Evolutionary conservation across 2,329 filamentous ascomycete genomes (phyloP).

Genomic region (Eurotiales sp.): DNA sequence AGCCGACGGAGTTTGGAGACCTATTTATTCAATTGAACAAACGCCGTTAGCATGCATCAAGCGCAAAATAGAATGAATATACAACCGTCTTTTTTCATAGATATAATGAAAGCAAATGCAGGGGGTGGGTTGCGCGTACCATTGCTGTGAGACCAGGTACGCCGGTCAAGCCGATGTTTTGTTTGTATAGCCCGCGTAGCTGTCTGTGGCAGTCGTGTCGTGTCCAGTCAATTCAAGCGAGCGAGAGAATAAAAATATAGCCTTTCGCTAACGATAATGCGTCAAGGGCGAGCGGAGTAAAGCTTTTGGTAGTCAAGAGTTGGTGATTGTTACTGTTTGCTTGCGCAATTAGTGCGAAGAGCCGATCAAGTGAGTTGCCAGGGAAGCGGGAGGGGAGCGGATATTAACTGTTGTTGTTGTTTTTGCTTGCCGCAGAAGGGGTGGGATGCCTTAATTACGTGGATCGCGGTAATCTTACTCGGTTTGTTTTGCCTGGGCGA

Average conservation of each 20-base stretch:
- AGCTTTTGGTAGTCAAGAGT: no score
- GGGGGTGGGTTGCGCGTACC: background rate
- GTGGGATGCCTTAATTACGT: background rate
- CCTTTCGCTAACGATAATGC: background rate
- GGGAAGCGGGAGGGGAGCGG: constrained; percentile 6
- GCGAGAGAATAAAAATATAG: background rate
- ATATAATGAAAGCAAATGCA: no score
- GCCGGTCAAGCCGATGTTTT: background rate
- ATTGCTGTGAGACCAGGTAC: background rate
- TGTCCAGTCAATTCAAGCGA: background rate
- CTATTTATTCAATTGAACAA: constrained; percentile 17
- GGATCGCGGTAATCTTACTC: background rate
- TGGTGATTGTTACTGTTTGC: no score
- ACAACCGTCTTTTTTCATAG: no score
- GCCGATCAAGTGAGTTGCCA: no score
- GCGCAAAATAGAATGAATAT: no score
- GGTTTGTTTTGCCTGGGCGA: background rate
- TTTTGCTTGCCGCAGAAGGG: background rate
- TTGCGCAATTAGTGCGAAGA: no score
- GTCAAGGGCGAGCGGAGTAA: background rate
- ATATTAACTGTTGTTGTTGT: background rate
- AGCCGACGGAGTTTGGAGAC: constrained; percentile 52
- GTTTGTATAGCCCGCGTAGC: background rate
- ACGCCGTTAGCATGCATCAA: constrained; percentile 4
- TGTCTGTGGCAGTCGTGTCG: background rate